A percentile compares a stretch with the other conserved stretches of the same genome.
These are phyloP conservation scores for Phytophthora ramorum DNA, from an alignment of 352 stramenopile species.

Conservation along the genomic window DNA sequence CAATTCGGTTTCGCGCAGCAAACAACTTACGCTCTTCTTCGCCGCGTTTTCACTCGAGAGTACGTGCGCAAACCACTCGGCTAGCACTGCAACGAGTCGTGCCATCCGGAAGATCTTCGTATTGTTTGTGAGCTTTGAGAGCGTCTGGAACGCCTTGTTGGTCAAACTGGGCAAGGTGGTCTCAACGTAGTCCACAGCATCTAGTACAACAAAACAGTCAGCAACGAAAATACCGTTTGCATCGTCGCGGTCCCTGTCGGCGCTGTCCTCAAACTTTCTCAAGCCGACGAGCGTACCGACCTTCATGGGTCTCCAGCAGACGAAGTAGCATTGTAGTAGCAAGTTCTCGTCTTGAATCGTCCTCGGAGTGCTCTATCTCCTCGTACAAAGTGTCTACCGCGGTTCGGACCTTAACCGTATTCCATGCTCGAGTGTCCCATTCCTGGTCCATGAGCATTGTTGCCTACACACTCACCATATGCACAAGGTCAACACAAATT, in stretches of 20 bases:
- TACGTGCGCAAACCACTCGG: slow-evolving; percentile 66
- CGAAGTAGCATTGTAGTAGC: slow-evolving; percentile 76
- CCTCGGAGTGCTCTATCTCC: slow-evolving; percentile 59
- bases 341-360: slow-evolving; percentile 53
- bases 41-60: slow-evolving; percentile 72
- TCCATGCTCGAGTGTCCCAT: slow-evolving; percentile 82
- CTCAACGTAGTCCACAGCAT: slow-evolving; percentile 69
- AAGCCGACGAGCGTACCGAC: slow-evolving; percentile 35
- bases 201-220: slow-evolving; percentile 23
- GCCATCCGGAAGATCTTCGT: slow-evolving; percentile 62
- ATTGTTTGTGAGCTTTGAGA: slow-evolving; percentile 64
- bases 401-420: slow-evolving; percentile 58
- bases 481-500: not conserved
- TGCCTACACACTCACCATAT: slow-evolving; percentile 41
- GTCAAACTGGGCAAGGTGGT: slow-evolving; percentile 71
- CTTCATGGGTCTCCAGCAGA: slow-evolving; percentile 72
- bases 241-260: not conserved
- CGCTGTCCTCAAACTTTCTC: not conserved
- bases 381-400: slow-evolving; percentile 75
- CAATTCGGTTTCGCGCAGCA: slow-evolving; percentile 70
- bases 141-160: slow-evolving; percentile 76
- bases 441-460: slow-evolving; percentile 84
- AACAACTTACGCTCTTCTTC: slow-evolving; percentile 52
- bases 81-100: slow-evolving; percentile 57
- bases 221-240: not conserved